phyloP scores from a whole-genome alignment of 306 rosid species.

The Macrotyloma uniflorum region DNA sequence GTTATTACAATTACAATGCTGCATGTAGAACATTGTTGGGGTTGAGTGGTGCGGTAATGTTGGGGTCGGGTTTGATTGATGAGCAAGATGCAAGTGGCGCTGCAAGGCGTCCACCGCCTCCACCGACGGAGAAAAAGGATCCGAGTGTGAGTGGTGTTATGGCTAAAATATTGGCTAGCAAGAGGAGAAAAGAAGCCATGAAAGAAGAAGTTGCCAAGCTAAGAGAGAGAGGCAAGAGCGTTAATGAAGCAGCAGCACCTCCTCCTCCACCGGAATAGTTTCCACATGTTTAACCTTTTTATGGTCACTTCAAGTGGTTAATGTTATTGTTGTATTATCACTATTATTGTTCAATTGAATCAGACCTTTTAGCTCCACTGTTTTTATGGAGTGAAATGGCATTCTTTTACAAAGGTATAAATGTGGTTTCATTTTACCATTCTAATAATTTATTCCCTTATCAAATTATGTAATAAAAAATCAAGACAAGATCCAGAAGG shows the following conservation, averaged over 20 bases:
- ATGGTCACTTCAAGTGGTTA: slow-evolving; percentile 16
- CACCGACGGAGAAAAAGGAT: slow-evolving; percentile 71
- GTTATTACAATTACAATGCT: slow-evolving; percentile 13
- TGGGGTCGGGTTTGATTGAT: slow-evolving; percentile 45
- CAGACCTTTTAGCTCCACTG: not conserved
- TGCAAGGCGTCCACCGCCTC: slow-evolving; percentile 76
- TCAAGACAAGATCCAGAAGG: too few relatives aligned
- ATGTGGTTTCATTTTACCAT: not conserved
- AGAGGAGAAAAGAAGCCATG: slow-evolving; percentile 91
- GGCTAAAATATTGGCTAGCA: slow-evolving; percentile 90
- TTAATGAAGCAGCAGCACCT: slow-evolving; percentile 10
- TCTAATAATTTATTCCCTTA: not conserved
- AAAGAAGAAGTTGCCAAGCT: slow-evolving; percentile 63
- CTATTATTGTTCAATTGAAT: not conserved
- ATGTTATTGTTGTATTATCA: slow-evolving; percentile 4
- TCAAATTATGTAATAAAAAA: not conserved
- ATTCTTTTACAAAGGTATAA: not conserved
- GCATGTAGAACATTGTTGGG: slow-evolving; percentile 59
- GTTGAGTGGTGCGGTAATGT: slow-evolving; percentile 46
- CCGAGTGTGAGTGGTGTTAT: slow-evolving; percentile 77
- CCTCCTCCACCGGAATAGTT: slow-evolving; percentile 36
- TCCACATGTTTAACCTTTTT: slow-evolving; percentile 10
- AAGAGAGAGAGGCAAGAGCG: slow-evolving; percentile 63
- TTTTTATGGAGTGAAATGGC: not conserved
- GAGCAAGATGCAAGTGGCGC: slow-evolving; percentile 61